A percentile compares a stretch with the other conserved stretches of the same genome.
These are phyloP conservation scores for Tuber borchii DNA, from an alignment of 495 filamentous ascomycete species.

Conservation along the genomic window DNA sequence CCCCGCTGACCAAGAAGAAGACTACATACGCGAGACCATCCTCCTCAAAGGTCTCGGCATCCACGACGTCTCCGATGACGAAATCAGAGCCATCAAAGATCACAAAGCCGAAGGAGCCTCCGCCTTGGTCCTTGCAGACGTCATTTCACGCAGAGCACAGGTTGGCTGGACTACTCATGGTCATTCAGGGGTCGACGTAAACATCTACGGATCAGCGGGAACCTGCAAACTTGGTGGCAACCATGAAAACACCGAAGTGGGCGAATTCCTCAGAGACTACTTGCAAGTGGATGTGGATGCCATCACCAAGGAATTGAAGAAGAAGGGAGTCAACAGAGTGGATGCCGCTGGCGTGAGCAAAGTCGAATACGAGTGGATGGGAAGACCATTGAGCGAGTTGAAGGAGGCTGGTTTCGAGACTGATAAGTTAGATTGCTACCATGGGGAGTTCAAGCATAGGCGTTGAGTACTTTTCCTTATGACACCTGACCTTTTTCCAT, in stretches of 20 bases:
- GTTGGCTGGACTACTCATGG: conserved; percentile 67
- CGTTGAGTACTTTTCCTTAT: conserved; percentile 31
- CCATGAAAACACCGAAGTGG: conserved; percentile 91
- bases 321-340: conserved; percentile 49
- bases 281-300: conserved; percentile 69
- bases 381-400: conserved; percentile 32
- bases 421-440: conserved; percentile 32
- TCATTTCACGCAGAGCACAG: conserved; percentile 78
- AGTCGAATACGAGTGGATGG: conserved; percentile 38
- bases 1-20: conserved; percentile 38
- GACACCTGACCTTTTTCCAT: conserved; percentile 15
- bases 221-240: conserved; percentile 62
- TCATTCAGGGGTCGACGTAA: conserved; percentile 53
- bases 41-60: conserved; percentile 63
- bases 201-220: conserved; percentile 47
- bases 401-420: conserved; percentile 21
- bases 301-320: conserved; percentile 65
- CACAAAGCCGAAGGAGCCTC: conserved; percentile 46
- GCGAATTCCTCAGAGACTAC: conserved; percentile 69
- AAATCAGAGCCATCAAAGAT: conserved; percentile 61
- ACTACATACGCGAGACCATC: conserved; percentile 32
- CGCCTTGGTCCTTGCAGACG: conserved; percentile 64
- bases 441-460: conserved; percentile 38
- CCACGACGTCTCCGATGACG: conserved; percentile 61
- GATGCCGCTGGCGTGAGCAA: not conserved